Base-by-base conservation (phyloP, 352 stramenopile species). In the Phytophthora aleatoria region DNA sequence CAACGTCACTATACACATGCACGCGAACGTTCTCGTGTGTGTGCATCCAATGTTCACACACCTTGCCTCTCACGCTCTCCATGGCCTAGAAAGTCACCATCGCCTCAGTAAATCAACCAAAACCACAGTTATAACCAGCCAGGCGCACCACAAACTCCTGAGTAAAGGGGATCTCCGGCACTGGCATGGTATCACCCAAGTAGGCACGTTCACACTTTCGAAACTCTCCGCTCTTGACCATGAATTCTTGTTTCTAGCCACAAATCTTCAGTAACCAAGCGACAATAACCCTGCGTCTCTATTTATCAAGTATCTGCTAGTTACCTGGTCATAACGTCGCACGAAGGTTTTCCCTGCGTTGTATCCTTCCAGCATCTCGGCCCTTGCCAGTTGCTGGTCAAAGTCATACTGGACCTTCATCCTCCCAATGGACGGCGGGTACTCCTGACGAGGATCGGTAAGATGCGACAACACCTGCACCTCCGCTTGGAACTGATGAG, bases 281-380 rank as follows among this genome's bases (percentile, higher is more conserved):
- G 16, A 38, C 11, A 51, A 44, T 24, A 56, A 15, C 20, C 3
- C 8, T 31, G 31, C 11, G 12, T 33, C 2, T 35, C 2, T 55
- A 15, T 20, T 20, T 20, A 20, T 20, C 20, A 20, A 20, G 20
- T 20, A 20, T 44, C 0, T 41, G 38, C 30, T 24, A 11, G 1
- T 6, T 42, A 81, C 73, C 53, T 70, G 60, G 50, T 90, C 83
- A 57, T 92, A 92, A 24, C 81, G 83, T 2, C 81, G 79, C 53
- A 92, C 77, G 54, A 77, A 92, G 26, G 78, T 87, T 50, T 89
- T 92, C 59, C 78, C 80, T 38, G 75, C 67, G n/a, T 92, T 84
- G 64, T 87, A 83, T 39, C 83, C 83, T 41, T 65, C 57, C 44
- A 87, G 44, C 59, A 90, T 81, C 38, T 88, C 79, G 3, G 83